These are phyloP conservation scores for Magnaporthiopsis poae DNA, from an alignment of 2,329 filamentous ascomycete genomes.

Conservation along the genomic window DNA sequence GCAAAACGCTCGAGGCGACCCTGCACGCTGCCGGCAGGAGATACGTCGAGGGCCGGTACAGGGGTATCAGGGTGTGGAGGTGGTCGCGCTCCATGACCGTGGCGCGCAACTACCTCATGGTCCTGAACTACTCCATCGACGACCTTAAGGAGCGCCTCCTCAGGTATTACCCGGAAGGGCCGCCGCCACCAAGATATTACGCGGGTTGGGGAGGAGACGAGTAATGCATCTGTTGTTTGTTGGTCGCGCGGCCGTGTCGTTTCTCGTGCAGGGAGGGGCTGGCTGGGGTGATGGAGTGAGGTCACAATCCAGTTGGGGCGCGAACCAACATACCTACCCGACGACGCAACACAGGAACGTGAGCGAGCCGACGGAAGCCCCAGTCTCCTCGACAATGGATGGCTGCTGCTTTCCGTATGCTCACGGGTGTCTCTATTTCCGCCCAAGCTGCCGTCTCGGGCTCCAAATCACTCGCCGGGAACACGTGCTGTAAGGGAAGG, in stretches of 20 bases:
- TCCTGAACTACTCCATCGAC: neutral
- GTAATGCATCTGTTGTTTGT: neutral
- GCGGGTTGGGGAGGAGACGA: neutral
- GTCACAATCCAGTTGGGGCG: neutral
- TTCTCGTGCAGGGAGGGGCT: too few relatives aligned
- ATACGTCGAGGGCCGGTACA: neutral
- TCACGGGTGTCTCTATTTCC: too few relatives aligned
- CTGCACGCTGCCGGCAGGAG: neutral
- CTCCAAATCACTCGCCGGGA: too few relatives aligned
- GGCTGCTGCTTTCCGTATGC: too few relatives aligned
- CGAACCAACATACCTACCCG: too few relatives aligned
- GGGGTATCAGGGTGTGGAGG: neutral
- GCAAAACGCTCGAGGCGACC: neutral
- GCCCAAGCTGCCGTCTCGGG: too few relatives aligned
- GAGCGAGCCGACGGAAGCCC: too few relatives aligned
- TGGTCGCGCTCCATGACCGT: neutral
- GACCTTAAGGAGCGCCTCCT: neutral
- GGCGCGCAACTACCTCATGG: neutral
- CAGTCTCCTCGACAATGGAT: too few relatives aligned
- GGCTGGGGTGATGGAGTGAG: neutral
- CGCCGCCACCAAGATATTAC: neutral
- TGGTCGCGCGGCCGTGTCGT: neutral
- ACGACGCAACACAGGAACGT: too few relatives aligned
- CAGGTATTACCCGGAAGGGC: neutral
- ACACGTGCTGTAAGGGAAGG: too few relatives aligned